Conservation (phyloP, 495 filamentous ascomycete genomes). For the Daldinia childiae region DNA sequence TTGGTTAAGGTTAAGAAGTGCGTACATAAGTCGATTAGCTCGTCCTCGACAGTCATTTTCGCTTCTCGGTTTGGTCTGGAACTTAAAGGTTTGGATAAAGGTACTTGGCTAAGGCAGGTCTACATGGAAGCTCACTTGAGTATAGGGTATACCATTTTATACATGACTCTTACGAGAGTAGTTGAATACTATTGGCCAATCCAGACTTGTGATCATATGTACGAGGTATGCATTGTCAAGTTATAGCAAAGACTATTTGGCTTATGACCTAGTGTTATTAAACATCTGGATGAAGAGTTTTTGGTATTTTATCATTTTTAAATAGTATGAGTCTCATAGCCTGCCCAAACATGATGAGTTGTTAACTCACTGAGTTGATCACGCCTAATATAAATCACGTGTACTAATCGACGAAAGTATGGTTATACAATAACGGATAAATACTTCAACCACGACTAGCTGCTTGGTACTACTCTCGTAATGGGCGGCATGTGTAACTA, state of each 20-base stretch:
- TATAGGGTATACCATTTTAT: neutral
- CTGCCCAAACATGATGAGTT: too few relatives aligned
- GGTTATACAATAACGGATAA: too few relatives aligned
- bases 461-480: too few relatives aligned
- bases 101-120: neutral
- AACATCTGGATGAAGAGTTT: neutral
- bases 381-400: too few relatives aligned
- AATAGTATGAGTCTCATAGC: too few relatives aligned
- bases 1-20: slow-evolving; percentile 1
- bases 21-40: neutral
- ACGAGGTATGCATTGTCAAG: neutral
- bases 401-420: too few relatives aligned
- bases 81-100: neutral
- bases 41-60: neutral
- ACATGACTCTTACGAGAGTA: neutral
- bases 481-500: too few relatives aligned
- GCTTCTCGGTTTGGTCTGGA: neutral
- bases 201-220: neutral
- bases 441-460: too few relatives aligned
- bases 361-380: too few relatives aligned
- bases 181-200: neutral
- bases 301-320: too few relatives aligned
- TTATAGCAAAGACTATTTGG: neutral
- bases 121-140: neutral
- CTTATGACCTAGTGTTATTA: neutral